Percentiles rank a stretch among this genome's conserved stretches.
phyloP scores from a whole-genome alignment of 768 basidiomycete genomes.

The Plicaturopsis crispa region DNA sequence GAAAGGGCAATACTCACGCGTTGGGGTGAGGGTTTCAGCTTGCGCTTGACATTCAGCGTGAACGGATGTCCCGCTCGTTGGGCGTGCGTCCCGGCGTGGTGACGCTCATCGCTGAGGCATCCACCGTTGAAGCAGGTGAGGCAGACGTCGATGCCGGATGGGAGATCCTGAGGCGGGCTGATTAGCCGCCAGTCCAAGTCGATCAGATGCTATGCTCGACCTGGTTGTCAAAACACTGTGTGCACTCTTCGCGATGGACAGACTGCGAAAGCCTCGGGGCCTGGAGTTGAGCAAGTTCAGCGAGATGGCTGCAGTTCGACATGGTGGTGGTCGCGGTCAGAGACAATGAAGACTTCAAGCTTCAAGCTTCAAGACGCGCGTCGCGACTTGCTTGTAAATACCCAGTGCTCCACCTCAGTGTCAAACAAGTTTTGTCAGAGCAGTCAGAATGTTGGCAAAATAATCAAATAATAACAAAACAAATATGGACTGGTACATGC shows the following conservation, averaged over 20 bases:
- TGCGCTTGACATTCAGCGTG: constrained; percentile 76
- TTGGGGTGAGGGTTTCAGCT: constrained; percentile 50
- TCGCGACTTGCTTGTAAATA: too few relatives aligned
- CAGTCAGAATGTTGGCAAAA: too few relatives aligned
- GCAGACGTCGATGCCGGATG: constrained; percentile 82
- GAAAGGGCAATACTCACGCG: constrained; percentile 43
- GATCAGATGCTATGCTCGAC: constrained; percentile 25
- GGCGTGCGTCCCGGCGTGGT: constrained; percentile 71
- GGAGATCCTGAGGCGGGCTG: constrained; percentile 46
- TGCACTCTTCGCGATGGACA: constrained; percentile 91
- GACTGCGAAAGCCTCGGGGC: constrained; percentile 60
- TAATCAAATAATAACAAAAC: too few relatives aligned
- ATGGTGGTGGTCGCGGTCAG: constrained; percentile 13
- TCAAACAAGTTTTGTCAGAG: too few relatives aligned
- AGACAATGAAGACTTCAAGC: too few relatives aligned
- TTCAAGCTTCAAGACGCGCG: too few relatives aligned
- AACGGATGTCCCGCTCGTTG: constrained; percentile 68
- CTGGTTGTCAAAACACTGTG: constrained; percentile 95
- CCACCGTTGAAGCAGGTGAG: constrained; percentile 92
- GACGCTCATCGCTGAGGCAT: constrained; percentile 53
- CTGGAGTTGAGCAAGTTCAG: constrained; percentile 37
- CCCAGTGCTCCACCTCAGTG: too few relatives aligned
- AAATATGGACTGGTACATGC: too few relatives aligned
- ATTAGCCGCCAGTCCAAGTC: constrained; percentile 1
- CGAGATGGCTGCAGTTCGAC: constrained; percentile 46